phyloP scores from a whole-genome alignment of 768 basidiomycete species.

The Agaricus sinodeliciosus region DNA sequence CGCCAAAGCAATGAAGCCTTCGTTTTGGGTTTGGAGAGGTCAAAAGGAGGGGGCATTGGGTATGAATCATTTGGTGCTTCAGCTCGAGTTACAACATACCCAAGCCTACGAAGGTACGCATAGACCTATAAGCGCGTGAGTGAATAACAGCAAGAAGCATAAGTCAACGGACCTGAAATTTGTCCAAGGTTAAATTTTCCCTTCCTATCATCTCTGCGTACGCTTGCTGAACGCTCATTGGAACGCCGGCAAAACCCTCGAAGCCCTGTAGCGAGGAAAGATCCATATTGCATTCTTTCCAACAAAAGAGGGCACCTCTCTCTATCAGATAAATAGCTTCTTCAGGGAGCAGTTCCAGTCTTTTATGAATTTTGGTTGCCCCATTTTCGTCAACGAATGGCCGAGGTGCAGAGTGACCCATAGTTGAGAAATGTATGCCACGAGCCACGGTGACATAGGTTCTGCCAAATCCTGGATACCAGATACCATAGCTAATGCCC shows the following conservation, averaged over 20 bases:
- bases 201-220: conserved; percentile 80
- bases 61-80: conserved; percentile 51
- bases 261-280: conserved; percentile 24
- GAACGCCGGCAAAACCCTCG: conserved; percentile 47
- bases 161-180: conserved; percentile 67
- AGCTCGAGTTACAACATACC: conserved; percentile 83
- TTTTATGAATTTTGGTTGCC: conserved; percentile 45
- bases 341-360: conserved; percentile 87
- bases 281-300: conserved; percentile 42
- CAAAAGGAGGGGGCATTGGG: conserved; percentile 37
- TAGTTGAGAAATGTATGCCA: conserved; percentile 75
- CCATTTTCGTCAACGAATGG: conserved; percentile 24
- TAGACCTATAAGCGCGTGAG: conserved; percentile 58
- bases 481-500: conserved; percentile 72
- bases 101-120: conserved; percentile 85
- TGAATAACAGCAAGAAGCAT: background rate
- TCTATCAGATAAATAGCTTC: conserved; percentile 93
- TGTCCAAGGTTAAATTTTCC: conserved; percentile 73
- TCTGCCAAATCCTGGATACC: conserved; percentile 61
- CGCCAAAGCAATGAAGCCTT: conserved; percentile 25
- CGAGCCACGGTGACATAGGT: conserved; percentile 66
- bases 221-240: conserved; percentile 90
- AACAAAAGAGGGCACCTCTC: conserved; percentile 82
- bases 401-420: conserved; percentile 76
- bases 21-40: conserved; percentile 11